Conservation (phyloP, 305 asterid genomes). For the Fraxinus sp. region DNA sequence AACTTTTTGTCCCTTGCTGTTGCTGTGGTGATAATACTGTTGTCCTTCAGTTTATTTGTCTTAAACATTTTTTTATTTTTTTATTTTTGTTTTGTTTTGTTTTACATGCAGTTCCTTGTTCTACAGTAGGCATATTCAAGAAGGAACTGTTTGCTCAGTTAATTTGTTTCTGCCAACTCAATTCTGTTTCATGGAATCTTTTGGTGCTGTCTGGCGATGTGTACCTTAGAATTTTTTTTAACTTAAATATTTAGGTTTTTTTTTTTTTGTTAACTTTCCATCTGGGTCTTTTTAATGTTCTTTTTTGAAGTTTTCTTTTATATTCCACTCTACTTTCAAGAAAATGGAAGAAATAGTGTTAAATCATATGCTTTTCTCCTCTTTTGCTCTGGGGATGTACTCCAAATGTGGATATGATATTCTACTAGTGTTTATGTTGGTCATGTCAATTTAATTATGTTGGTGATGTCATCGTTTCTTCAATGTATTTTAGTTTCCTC, state of each 20-base stretch:
- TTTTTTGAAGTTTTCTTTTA: not conserved
- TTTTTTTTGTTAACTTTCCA: not conserved
- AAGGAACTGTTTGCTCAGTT: not conserved
- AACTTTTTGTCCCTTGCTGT: not conserved
- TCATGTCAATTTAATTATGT: not conserved
- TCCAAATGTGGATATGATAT: not conserved
- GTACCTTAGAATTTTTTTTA: not conserved
- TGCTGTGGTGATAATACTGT: conserved; percentile 4
- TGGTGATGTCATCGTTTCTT: not conserved
- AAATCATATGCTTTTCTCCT: not conserved
- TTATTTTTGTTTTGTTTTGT: too few species aligned
- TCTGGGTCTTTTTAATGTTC: not conserved
- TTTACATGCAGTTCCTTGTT: not conserved
- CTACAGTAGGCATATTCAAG: not conserved
- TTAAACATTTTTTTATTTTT: not conserved
- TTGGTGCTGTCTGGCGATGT: not conserved
- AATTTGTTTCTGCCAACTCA: not conserved
- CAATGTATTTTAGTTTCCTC: not conserved
- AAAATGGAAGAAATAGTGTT: not conserved
- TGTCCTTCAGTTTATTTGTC: not conserved
- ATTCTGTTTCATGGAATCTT: not conserved
- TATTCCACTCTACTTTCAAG: not conserved
- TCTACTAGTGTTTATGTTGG: conserved; percentile 3
- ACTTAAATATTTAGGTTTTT: not conserved
- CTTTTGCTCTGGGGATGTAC: not conserved